These are phyloP conservation scores for Platanthera zijinensis DNA, from an alignment of 106 monocot species.

Conservation along the genomic window DNA sequence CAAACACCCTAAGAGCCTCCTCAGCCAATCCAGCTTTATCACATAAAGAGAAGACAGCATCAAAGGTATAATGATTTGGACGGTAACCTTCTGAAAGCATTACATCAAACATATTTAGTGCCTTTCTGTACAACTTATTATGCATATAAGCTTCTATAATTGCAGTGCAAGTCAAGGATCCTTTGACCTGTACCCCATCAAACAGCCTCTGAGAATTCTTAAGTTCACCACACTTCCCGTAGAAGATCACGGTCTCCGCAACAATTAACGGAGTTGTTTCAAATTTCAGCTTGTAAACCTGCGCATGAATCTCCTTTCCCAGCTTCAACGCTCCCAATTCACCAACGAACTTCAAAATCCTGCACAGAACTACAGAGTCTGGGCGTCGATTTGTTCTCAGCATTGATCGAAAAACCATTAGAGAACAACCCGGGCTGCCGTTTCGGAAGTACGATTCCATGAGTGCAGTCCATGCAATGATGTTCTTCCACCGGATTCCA, in stretches of 20 bases:
- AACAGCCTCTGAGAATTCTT: constrained; percentile 29
- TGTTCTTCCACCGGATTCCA: constrained; percentile 49
- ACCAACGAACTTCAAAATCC: constrained; percentile 41
- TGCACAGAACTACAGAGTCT: constrained; percentile 50
- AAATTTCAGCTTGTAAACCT: constrained; percentile 37
- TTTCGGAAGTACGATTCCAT: constrained; percentile 68
- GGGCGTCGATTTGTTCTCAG: constrained; percentile 28
- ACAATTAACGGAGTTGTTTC: constrained; percentile 20
- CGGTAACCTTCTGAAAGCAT: constrained; percentile 38
- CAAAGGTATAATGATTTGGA: constrained; percentile 69
- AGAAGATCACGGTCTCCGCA: constrained; percentile 38
- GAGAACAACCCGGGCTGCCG: constrained; percentile 26
- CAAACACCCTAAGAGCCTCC: constrained; percentile 49
- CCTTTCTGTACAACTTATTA: constrained; percentile 30
- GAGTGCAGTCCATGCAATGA: constrained; percentile 81
- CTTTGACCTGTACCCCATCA: constrained; percentile 25
- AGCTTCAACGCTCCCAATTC: constrained; percentile 36
- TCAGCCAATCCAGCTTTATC: constrained; percentile 28
- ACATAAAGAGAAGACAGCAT: constrained; percentile 49
- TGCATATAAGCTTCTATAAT: constrained; percentile 48
- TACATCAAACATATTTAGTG: constrained; percentile 32
- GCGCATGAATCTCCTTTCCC: constrained; percentile 78
- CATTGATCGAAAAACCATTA: constrained; percentile 63
- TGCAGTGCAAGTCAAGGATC: constrained; percentile 45
- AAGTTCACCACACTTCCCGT: constrained; percentile 46